These are phyloP conservation scores for Echinochloa phyllopogon DNA, from an alignment of 176 grass and related monocot genomes.

Conservation along the genomic window DNA sequence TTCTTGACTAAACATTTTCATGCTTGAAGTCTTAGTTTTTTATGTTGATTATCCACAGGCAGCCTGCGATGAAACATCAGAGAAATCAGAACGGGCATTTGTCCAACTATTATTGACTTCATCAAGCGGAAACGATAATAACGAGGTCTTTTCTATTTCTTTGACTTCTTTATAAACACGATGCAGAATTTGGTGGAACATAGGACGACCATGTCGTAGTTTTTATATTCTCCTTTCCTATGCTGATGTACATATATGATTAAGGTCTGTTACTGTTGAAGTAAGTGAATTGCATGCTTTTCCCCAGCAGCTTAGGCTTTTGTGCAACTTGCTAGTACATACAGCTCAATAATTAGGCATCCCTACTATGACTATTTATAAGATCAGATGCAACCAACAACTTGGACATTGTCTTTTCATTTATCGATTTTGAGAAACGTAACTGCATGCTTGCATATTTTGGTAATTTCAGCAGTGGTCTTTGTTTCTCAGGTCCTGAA, in stretches of 20 bases:
- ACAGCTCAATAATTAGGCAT: background rate
- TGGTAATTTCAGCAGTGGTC: conserved; percentile 17
- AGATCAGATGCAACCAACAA: background rate
- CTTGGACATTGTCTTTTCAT: conserved; percentile 21
- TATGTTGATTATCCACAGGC: conserved; percentile 57
- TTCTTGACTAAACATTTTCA: conserved; percentile 21
- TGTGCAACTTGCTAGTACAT: background rate
- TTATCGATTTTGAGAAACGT: conserved; percentile 18
- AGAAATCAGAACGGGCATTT: conserved; percentile 73
- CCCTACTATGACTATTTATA: background rate
- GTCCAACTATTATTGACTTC: conserved; percentile 84
- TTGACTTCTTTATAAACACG: background rate
- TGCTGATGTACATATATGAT: background rate
- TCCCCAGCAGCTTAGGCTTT: background rate
- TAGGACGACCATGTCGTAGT: background rate
- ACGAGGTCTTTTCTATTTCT: conserved; percentile 66
- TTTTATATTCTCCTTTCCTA: conserved; percentile 11
- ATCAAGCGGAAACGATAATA: conserved; percentile 56
- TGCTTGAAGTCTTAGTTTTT: conserved; percentile 37
- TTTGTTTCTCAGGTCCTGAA: conserved; percentile 71
- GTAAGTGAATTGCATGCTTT: background rate
- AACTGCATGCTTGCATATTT: background rate
- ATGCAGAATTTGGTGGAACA: background rate
- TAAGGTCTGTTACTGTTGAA: background rate
- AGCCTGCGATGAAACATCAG: conserved; percentile 74